These are phyloP conservation scores for Pseudogymnoascus sp. DNA, from an alignment of 2,329 filamentous ascomycete genomes.

Conservation along the genomic window DNA sequence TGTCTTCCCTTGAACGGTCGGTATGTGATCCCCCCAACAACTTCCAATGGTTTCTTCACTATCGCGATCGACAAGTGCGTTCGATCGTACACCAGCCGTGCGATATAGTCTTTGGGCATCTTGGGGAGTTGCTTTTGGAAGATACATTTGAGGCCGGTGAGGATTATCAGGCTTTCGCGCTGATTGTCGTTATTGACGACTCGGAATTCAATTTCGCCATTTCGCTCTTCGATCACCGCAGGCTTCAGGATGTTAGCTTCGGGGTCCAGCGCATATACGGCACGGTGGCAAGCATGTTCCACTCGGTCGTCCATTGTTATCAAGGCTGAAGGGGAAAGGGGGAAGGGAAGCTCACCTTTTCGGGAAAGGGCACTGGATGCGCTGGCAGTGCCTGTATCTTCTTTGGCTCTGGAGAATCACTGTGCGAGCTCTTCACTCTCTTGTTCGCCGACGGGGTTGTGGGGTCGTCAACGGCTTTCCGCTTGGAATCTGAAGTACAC, in stretches of 20 bases:
- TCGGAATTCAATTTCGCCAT: constrained; percentile 90
- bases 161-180: constrained; percentile 82
- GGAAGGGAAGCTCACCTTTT: constrained; percentile 56
- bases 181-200: constrained; percentile 95
- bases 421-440: constrained; percentile 48
- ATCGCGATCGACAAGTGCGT: constrained; percentile 96
- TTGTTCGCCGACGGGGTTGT: constrained; percentile 56
- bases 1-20: constrained; percentile 84
- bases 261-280: neutral
- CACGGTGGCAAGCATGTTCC: neutral
- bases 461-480: constrained; percentile 64
- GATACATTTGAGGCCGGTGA: constrained; percentile 93
- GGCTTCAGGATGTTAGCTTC: constrained; percentile 45
- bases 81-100: constrained; percentile 91
- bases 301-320: neutral
- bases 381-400: constrained; percentile 43
- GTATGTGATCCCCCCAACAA: constrained; percentile 96
- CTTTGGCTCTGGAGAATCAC: constrained; percentile 38
- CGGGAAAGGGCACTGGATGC: constrained; percentile 75
- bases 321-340: neutral
- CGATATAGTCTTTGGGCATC: constrained; percentile 99
- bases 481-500: constrained; percentile 48
- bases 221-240: constrained; percentile 87
- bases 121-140: constrained; percentile 98
- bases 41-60: constrained; percentile 90